Base-by-base conservation (phyloP, 306 rosid species). In the Heteromeles arbutifolia region DNA sequence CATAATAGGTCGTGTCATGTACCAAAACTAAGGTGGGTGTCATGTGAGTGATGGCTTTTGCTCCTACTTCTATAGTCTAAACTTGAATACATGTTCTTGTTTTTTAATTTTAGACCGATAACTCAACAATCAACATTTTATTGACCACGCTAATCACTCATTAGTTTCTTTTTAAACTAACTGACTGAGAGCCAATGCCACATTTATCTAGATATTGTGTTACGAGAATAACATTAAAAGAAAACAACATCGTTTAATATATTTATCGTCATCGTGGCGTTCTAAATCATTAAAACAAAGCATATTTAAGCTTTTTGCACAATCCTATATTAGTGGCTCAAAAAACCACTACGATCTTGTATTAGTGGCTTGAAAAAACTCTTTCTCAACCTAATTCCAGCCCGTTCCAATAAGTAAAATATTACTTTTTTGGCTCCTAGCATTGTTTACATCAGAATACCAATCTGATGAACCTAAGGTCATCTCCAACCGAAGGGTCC, bases 71-170 rank as follows among this genome's bases (percentile, higher is more conserved):
- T 31, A 19, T n/a, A 19, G 13, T 32, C 26, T 21, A 32, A 65
- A 26, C 21, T 32, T 74, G 29, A 61, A 44, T 28, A 62, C 45
- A 19, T 29, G 8, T 26, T 22, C 14, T 37, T 11, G 3, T 73
- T 61, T 43, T 19, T 61, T 74, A 28, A 25, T 25, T 74, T 68
- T 18, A 44, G 43, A 44, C 45, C 59, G 26, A 29, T 18, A 26
- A 26, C 29, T 74, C 14, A 61, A 62, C 61, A 41, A 74, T 18
- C 61, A 74, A 44, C 61, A 28, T 69, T 43, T 61, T 74, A 44
- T 73, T 73, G 77, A 74, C 77, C 58, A 17, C 22, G 77, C 69
- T 28, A 62, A 74, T 74, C 28, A 74, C 77, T 28, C 45, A 4
- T 73, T 59, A 39, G 61, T 73, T 59, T 58, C 69, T 26, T 59